These are phyloP conservation scores for Trypanosomatidae sp. DNA, from an alignment of 208 protist species.

Conservation along the genomic window DNA sequence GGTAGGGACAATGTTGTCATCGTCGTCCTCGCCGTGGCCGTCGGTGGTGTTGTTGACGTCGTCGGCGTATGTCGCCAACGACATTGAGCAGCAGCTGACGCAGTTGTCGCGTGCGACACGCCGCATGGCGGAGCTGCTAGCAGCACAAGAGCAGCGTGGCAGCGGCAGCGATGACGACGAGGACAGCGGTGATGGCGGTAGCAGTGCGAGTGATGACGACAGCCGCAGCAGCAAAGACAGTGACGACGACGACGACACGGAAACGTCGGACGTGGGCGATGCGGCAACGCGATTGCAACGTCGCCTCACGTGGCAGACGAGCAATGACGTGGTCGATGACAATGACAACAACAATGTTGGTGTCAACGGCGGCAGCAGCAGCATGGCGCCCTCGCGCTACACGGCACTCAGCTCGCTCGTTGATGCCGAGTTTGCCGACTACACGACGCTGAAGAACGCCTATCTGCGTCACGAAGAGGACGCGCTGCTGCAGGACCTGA, in stretches of 20 bases:
- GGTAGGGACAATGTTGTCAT: too few relatives aligned
- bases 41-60: too few relatives aligned
- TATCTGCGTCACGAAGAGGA: slow-evolving; percentile 77
- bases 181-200: slow-evolving; percentile 7
- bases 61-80: too few relatives aligned
- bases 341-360: too few relatives aligned
- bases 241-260: slow-evolving; percentile 5
- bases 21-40: too few relatives aligned
- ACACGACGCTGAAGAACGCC: slow-evolving; percentile 63
- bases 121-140: too few relatives aligned
- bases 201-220: background rate
- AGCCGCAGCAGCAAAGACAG: slow-evolving; percentile 18
- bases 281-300: background rate
- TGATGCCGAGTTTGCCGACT: slow-evolving; percentile 83
- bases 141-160: too few relatives aligned
- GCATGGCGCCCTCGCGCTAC: slow-evolving; percentile 59
- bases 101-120: too few relatives aligned
- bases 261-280: too few relatives aligned
- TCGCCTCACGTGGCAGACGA: too few relatives aligned
- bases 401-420: slow-evolving; percentile 76
- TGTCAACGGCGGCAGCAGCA: slow-evolving; percentile 14
- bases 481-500: slow-evolving; percentile 49
- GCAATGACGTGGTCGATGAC: background rate
- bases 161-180: slow-evolving; percentile 4
- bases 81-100: too few relatives aligned